phyloP scores from a whole-genome alignment of 495 filamentous ascomycete genomes.

The Durotheca rogersii region DNA sequence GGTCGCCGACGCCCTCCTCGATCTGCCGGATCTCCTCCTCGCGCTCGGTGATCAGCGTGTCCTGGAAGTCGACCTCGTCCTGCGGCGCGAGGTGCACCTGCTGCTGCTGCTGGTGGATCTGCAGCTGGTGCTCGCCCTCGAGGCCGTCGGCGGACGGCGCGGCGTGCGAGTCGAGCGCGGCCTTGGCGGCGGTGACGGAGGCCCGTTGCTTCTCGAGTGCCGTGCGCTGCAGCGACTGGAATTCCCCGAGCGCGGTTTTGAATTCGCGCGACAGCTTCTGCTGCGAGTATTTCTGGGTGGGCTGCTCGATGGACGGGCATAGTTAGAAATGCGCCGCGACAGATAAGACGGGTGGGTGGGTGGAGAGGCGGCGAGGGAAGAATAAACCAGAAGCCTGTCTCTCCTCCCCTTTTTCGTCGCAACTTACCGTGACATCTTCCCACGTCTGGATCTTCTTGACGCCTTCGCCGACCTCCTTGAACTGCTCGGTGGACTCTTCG shows the following conservation, averaged over 20 bases:
- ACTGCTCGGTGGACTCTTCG: slow-evolving; percentile 78
- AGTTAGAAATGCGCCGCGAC: slow-evolving; percentile 20
- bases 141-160: slow-evolving; percentile 40
- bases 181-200: slow-evolving; percentile 74
- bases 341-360: neutral
- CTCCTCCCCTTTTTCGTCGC: neutral
- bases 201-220: slow-evolving; percentile 91
- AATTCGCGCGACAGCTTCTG: slow-evolving; percentile 92
- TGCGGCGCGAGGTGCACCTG: slow-evolving; percentile 82
- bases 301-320: slow-evolving; percentile 49
- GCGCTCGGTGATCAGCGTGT: slow-evolving; percentile 89
- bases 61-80: slow-evolving; percentile 97
- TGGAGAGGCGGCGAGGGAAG: no score
- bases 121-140: slow-evolving; percentile 54
- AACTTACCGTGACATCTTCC: slow-evolving; percentile 86
- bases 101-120: slow-evolving; percentile 74
- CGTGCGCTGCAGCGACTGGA: slow-evolving; percentile 83
- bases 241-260: slow-evolving; percentile 79
- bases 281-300: slow-evolving; percentile 86
- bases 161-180: slow-evolving; percentile 66
- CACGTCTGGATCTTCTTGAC: slow-evolving; percentile 88
- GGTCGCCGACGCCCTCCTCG: slow-evolving; percentile 89
- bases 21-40: slow-evolving; percentile 96
- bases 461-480: slow-evolving; percentile 90
- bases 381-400: no score